These are phyloP conservation scores for Biscutella laevigata DNA, from an alignment of 441 rosid species.

Conservation along the genomic window DNA sequence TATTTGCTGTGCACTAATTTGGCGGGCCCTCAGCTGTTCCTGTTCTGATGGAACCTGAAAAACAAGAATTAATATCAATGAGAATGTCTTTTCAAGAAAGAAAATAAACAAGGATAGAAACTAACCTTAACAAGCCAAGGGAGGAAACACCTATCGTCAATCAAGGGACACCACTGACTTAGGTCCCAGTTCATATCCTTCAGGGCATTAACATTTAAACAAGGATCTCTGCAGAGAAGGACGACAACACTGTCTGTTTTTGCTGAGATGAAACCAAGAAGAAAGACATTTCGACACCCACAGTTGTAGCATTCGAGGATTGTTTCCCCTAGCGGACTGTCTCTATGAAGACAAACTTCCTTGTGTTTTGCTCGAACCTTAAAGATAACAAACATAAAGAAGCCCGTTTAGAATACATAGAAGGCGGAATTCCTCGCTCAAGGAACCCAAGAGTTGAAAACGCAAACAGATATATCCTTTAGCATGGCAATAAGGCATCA, in stretches of 20 bases:
- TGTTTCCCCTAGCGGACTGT: slow-evolving; percentile 97
- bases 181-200: slow-evolving; percentile 99
- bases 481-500: neutral
- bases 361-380: slow-evolving; percentile 98
- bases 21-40: slow-evolving; percentile 99
- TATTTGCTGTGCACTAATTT: slow-evolving; percentile 96
- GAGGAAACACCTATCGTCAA: slow-evolving; percentile 96
- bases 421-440: neutral
- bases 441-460: neutral
- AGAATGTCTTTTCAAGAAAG: too few species aligned
- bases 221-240: slow-evolving; percentile 96
- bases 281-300: slow-evolving; percentile 95
- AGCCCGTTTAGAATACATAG: slow-evolving; percentile 1
- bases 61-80: slow-evolving; percentile 21
- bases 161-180: slow-evolving; percentile 98
- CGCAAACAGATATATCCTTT: neutral
- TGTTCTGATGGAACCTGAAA: slow-evolving; percentile 94
- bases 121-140: slow-evolving; percentile 99
- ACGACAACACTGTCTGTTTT: slow-evolving; percentile 98
- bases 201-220: slow-evolving; percentile 92
- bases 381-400: slow-evolving; percentile 17
- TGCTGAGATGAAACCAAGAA: slow-evolving; percentile 96
- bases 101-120: too few species aligned
- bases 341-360: slow-evolving; percentile 99
- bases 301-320: slow-evolving; percentile 98